Evolutionary conservation across 2,329 filamentous ascomycete genomes (phyloP), one percentile per base, ranked within the genome.

Genomic region (Alternaria longipes): DNA sequence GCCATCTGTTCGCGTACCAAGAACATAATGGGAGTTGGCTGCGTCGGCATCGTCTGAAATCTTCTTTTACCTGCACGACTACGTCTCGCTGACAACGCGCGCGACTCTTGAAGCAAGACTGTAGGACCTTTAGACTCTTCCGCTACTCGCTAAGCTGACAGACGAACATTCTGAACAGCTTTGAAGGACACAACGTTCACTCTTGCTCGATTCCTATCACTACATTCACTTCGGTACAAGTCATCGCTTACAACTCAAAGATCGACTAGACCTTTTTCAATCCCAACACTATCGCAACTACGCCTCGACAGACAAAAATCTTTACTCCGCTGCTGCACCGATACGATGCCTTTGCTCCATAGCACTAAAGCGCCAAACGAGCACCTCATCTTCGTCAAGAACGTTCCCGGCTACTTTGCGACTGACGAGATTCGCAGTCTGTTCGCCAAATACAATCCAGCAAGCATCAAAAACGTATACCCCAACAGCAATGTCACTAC

Each of bases 341-440:
- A 11, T 41, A 4, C 44, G 11, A 59, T 59, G 56, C 36, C 56
- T 56, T 36, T 45, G 4, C 30, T 28, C 8, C 12, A 40, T 38
- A 16, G 36, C 32, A 46, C 16, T 8, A 57, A 18, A 36, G 54
- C 54, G 4, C 40, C 54, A 8, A 57, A 64, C 11, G 49, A 60
- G n/a, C 66, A 68, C 14, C 57, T 65, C 0, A 42, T 71, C 16
- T 71, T 71, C 46, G 69, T 68, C 9, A 71, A 69, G 26, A 70
- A 71, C 18, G 64, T 71, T 1, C 69, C 67, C 3, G 56, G 49
- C 46, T 57, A 67, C 1, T 40, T 62, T 3, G 46, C 55, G 1
- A 50, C 40, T 4, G 22, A 49, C 8, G 45, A 56, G 7, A 52
- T 69, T 5, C 47, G 41, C 8, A 12, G 12, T 1, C 36, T 69